These are phyloP conservation scores for Ilyonectria destructans DNA, from an alignment of 2,329 filamentous ascomycete species.

Conservation along the genomic window DNA sequence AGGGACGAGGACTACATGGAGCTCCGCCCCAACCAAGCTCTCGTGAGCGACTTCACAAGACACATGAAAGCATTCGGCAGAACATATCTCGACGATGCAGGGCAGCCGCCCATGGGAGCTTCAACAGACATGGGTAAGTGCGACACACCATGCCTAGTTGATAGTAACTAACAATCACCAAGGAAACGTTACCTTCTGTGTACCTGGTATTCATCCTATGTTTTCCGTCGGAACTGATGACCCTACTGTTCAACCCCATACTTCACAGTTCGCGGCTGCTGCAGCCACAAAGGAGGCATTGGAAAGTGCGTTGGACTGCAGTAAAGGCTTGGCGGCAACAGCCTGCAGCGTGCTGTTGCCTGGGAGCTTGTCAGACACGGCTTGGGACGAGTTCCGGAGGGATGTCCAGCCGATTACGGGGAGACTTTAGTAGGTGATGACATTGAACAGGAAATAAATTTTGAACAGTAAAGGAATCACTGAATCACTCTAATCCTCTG, in stretches of 20 bases:
- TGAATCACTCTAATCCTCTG: not conserved
- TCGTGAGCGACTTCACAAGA: conserved; percentile 34
- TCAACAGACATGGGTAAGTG: conserved; percentile 47
- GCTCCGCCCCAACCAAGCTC: conserved; percentile 37
- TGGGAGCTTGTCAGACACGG: conserved; percentile 24
- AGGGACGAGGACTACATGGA: conserved; percentile 45
- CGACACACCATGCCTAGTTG: accelerated
- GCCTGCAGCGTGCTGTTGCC: conserved; percentile 32
- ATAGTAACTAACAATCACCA: not conserved
- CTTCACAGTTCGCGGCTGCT: conserved; percentile 37
- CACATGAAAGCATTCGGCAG: conserved; percentile 43
- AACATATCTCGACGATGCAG: conserved; percentile 27
- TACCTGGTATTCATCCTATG: conserved; percentile 46
- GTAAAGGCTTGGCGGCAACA: conserved; percentile 43
- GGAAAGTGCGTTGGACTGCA: conserved; percentile 38
- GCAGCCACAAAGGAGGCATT: conserved; percentile 38
- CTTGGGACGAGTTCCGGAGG: conserved; percentile 34
- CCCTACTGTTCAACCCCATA: conserved; percentile 40
- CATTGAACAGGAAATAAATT: not conserved
- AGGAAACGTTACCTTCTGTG: conserved; percentile 44
- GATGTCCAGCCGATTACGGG: conserved; percentile 29
- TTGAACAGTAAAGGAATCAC: not conserved
- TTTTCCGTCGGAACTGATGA: conserved; percentile 42
- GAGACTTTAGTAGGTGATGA: conserved; percentile 19
- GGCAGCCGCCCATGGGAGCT: conserved; percentile 40